Evolutionary conservation across 371 early-diverging fungal species (phyloP), one percentile per base, ranked within the genome.

Genomic region (Dinochytrium kinnereticum): DNA sequence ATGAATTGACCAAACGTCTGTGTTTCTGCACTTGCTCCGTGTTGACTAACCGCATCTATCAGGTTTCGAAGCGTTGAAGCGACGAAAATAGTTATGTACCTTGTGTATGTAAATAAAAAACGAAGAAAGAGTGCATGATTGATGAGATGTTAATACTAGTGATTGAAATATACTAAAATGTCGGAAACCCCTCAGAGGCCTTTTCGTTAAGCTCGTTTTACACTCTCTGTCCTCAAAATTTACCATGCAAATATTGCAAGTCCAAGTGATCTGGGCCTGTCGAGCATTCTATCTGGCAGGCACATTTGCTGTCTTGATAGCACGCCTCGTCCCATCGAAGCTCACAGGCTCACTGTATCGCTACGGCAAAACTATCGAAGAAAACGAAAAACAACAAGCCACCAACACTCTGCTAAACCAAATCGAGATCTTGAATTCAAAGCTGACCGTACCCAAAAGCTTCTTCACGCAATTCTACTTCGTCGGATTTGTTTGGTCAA

Each of bases 401-500:
- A 7, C 55, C 21, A 44, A 13, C 49, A 21, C 49, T 44, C 10
- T 10, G 21, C 49, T 10, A 44, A 44, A 21, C 49, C 49, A 44
- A 44, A 44, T 10, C 21, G 21, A 44, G 21, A 44, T 21, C 49
- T 44, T 44, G 13, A 21, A 44, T n/a, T n/a, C n/a, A 3, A 49
- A 26, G 5, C 69, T 80, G 44, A 87, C 84, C 2, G 90, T 93
- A 0, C 88, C 90, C 1, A 93, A 93, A 70, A 71, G 78, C 15
- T 85, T 82, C 78, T 93, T 93, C 80, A 72, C 84, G 0, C 92
- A 92, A 71, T 93, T 93, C 72, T 93, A 93, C 72, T 74, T 85
- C 2, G 64, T 89, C 24, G 90, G 89, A 0, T 74, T 78, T 50
- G 2, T 80, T 73, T 49, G 85, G 80, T 5, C 36, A 71, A 0